These are phyloP conservation scores for Aphanomyces astaci DNA, from an alignment of 352 stramenopile species.

Conservation along the genomic window DNA sequence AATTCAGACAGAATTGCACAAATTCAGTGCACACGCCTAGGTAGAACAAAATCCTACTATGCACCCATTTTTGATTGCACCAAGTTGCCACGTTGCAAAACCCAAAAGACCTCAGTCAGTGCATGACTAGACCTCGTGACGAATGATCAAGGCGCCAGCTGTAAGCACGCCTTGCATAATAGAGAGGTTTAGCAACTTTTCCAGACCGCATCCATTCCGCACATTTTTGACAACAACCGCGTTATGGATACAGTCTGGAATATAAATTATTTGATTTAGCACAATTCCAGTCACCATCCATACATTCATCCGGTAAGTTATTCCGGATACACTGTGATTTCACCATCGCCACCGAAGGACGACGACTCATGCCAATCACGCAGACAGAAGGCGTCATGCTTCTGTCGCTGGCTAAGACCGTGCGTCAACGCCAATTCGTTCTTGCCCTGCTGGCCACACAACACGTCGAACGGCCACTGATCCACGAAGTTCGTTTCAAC, in stretches of 20 bases:
- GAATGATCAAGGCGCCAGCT: too few relatives aligned
- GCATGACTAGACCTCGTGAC: too few relatives aligned
- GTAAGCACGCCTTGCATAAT: too few relatives aligned
- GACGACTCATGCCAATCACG: not conserved
- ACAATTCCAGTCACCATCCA: not conserved
- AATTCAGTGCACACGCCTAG: too few relatives aligned
- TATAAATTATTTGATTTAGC: not conserved
- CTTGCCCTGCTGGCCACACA: not conserved
- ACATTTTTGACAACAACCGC: not conserved
- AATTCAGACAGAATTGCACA: too few relatives aligned
- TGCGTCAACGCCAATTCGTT: not conserved
- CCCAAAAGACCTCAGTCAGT: too few relatives aligned
- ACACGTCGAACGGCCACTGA: not conserved
- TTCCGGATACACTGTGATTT: not conserved
- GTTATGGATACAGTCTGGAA: not conserved
- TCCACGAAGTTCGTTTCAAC: not conserved
- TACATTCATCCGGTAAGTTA: not conserved
- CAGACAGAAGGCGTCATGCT: not conserved
- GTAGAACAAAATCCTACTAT: too few relatives aligned
- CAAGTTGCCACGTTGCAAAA: too few relatives aligned
- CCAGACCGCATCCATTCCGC: not conserved
- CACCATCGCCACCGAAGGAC: not conserved
- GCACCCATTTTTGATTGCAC: too few relatives aligned
- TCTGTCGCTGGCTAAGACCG: not conserved
- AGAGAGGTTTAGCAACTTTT: slow-evolving; percentile 12